These are phyloP conservation scores for Jatropha podagrica DNA, from an alignment of 441 rosid genomes.

Conservation along the genomic window DNA sequence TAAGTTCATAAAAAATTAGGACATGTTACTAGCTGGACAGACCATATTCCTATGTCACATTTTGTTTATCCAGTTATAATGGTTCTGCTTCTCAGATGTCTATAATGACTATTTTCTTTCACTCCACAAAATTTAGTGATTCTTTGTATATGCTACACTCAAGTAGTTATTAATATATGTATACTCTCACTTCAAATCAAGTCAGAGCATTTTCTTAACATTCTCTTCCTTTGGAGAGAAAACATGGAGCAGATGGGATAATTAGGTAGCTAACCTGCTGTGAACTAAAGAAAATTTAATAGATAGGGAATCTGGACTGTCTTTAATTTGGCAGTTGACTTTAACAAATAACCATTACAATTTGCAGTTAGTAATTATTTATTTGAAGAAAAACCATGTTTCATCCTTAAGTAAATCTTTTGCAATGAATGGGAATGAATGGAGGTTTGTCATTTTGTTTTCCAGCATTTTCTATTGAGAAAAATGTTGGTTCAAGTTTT, in stretches of 20 bases:
- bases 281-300: neutral
- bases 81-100: neutral
- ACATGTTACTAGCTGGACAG: neutral
- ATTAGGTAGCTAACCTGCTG: neutral
- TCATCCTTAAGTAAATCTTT: neutral
- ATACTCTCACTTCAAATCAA: neutral
- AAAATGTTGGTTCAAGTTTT: constrained; percentile 1
- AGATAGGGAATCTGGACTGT: neutral
- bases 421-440: neutral
- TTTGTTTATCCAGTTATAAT: neutral
- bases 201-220: neutral
- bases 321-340: neutral
- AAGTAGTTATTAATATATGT: neutral
- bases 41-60: neutral
- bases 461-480: neutral
- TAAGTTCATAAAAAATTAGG: neutral
- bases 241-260: neutral
- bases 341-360: neutral
- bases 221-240: neutral
- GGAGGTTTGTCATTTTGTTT: neutral
- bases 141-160: neutral
- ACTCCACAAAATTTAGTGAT: neutral
- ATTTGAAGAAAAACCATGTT: no score
- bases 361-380: no score
- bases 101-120: neutral